Conservation (phyloP, 2,329 filamentous ascomycete genomes). For the Cytospora paraplurivora region DNA sequence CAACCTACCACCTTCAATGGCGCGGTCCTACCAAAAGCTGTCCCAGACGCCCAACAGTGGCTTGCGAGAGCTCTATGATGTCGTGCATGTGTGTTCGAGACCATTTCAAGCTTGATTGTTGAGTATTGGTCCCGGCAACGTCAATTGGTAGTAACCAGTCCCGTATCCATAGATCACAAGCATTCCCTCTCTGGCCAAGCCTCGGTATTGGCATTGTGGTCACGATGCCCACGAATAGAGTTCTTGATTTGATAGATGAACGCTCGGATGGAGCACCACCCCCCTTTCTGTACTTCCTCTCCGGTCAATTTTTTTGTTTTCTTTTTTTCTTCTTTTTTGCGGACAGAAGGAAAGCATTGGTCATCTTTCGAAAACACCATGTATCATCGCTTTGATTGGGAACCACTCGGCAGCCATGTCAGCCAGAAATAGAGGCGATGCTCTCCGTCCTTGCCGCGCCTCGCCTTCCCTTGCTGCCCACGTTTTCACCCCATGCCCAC, state of each 20-base stretch:
- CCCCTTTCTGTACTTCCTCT: neutral
- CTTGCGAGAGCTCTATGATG: constrained; percentile 20
- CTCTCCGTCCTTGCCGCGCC: constrained; percentile 13
- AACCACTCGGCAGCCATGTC: constrained; percentile 21
- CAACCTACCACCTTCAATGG: constrained; percentile 8
- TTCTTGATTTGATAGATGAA: constrained; percentile 4
- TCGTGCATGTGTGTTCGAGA: constrained; percentile 13
- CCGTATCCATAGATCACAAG: constrained; percentile 5
- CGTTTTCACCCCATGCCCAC: constrained; percentile 17
- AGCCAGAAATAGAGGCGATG: constrained; percentile 18
- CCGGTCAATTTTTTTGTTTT: neutral
- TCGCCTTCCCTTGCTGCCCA: constrained; percentile 19
- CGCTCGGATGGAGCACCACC: neutral
- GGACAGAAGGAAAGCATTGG: neutral
- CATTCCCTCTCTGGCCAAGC: constrained; percentile 13
- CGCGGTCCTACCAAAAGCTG: constrained; percentile 12
- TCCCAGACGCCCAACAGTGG: constrained; percentile 11
- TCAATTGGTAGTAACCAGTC: constrained; percentile 8
- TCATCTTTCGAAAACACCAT: constrained; percentile 16
- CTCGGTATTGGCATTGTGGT: neutral
- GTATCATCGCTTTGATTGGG: constrained; percentile 5
- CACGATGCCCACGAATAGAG: constrained; percentile 13
- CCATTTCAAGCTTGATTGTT: constrained; percentile 6
- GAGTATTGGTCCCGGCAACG: neutral
- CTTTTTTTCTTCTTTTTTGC: no score